phyloP scores from a whole-genome alignment of 257 asterid species.

The Solanum lycopersicoides region DNA sequence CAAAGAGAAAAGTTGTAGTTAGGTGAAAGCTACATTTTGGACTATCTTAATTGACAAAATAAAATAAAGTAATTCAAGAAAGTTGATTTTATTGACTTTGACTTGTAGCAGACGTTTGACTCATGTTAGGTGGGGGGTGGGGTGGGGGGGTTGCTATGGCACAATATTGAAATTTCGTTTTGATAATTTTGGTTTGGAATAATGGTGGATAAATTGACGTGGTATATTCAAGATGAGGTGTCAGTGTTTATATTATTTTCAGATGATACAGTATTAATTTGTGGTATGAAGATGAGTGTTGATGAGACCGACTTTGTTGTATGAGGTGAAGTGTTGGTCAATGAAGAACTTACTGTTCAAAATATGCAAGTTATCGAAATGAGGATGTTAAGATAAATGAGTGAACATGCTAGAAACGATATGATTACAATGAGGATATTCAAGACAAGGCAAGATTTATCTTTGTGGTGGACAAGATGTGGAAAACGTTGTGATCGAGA shows the following conservation, averaged over 20 bases:
- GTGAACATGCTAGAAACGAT: neutral
- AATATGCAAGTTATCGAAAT: neutral
- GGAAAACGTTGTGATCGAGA: neutral
- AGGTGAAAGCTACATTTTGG: neutral
- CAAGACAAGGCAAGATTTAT: too few relatives aligned
- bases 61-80: neutral
- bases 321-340: fast-evolving
- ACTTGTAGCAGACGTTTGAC: neutral
- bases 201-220: too few relatives aligned
- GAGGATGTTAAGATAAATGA: neutral
- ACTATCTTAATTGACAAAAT: neutral
- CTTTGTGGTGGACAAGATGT: neutral
- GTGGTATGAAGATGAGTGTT: too few relatives aligned
- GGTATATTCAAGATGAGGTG: too few relatives aligned
- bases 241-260: fast-evolving
- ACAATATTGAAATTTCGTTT: neutral
- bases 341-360: neutral
- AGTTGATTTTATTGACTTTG: neutral
- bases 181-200: neutral
- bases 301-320: too few relatives aligned
- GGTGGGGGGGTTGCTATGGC: neutral
- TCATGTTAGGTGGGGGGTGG: neutral
- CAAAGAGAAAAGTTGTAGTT: neutral
- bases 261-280: too few relatives aligned
- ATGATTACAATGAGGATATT: too few relatives aligned